Conservation (phyloP, 2,329 filamentous ascomycete species). For the Bimuria novae-zelandiae region DNA sequence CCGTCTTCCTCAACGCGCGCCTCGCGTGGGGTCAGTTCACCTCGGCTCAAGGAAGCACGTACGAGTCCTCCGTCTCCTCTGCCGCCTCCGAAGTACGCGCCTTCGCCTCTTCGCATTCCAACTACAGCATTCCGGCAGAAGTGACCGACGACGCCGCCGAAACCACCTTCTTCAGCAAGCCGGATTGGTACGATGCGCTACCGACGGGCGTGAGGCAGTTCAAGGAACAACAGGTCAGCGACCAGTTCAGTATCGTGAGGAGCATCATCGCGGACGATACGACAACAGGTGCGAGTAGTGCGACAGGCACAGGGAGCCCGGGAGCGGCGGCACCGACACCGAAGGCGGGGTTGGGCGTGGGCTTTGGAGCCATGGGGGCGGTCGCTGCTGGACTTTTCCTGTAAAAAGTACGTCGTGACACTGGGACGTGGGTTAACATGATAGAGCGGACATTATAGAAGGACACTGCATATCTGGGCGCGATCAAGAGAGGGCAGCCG, state of each 20-base stretch:
- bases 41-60: conserved; percentile 25
- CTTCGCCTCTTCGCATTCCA: conserved; percentile 27
- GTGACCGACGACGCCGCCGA: conserved; percentile 29
- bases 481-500: background rate
- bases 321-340: conserved; percentile 30
- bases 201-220: conserved; percentile 31
- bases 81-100: conserved; percentile 32
- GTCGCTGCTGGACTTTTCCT: conserved; percentile 34
- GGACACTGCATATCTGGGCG: background rate
- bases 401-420: conserved; percentile 7
- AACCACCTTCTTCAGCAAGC: conserved; percentile 28
- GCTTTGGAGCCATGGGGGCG: conserved; percentile 36
- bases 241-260: conserved; percentile 37
- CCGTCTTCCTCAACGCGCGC: conserved; percentile 31
- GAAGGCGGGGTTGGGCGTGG: conserved; percentile 18
- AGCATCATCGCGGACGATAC: conserved; percentile 20
- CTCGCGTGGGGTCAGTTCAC: conserved; percentile 30
- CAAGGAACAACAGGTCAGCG: conserved; percentile 37
- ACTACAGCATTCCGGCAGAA: conserved; percentile 31
- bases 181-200: conserved; percentile 37
- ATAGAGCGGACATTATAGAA: background rate
- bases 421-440: background rate
- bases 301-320: conserved; percentile 23
- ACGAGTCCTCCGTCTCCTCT: conserved; percentile 32
- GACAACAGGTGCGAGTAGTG: conserved; percentile 12